phyloP scores from a whole-genome alignment of 345 rosid species.

The Diplotaxis tenuifolia region DNA sequence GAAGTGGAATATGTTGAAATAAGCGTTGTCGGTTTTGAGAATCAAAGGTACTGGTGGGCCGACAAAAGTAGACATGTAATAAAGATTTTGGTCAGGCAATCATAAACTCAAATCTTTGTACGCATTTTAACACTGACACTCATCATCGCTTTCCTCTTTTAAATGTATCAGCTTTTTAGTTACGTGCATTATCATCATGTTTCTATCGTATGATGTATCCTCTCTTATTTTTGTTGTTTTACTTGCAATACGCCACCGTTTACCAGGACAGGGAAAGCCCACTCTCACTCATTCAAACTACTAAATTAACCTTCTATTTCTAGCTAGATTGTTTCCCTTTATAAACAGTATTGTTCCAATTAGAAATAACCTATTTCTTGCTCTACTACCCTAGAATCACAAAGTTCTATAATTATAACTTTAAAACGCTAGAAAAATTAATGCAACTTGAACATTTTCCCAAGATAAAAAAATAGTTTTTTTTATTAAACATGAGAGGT shows the following conservation, averaged over 20 bases:
- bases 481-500: too few relatives aligned
- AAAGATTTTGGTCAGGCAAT: slow-evolving; percentile 33
- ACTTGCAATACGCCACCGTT: slow-evolving; percentile 4
- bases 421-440: background rate
- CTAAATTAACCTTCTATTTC: background rate
- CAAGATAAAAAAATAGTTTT: too few relatives aligned
- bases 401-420: background rate
- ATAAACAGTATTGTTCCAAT: background rate
- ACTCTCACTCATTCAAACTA: background rate
- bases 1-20: slow-evolving; percentile 37
- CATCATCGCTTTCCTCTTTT: slow-evolving; percentile 25
- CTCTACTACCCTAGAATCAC: background rate
- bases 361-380: background rate
- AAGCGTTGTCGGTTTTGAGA: slow-evolving; percentile 37
- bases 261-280: background rate
- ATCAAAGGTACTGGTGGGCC: slow-evolving; percentile 29
- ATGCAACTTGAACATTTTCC: background rate
- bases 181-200: slow-evolving; percentile 32
- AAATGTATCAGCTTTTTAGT: slow-evolving; percentile 23
- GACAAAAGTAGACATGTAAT: slow-evolving; percentile 32
- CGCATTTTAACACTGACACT: slow-evolving; percentile 18
- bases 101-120: slow-evolving; percentile 29
- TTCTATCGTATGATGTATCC: slow-evolving; percentile 17
- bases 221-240: background rate
- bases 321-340: background rate